Evolutionary conservation across 352 stramenopile genomes (phyloP).

Genomic region (Saprolegnia diclina): DNA sequence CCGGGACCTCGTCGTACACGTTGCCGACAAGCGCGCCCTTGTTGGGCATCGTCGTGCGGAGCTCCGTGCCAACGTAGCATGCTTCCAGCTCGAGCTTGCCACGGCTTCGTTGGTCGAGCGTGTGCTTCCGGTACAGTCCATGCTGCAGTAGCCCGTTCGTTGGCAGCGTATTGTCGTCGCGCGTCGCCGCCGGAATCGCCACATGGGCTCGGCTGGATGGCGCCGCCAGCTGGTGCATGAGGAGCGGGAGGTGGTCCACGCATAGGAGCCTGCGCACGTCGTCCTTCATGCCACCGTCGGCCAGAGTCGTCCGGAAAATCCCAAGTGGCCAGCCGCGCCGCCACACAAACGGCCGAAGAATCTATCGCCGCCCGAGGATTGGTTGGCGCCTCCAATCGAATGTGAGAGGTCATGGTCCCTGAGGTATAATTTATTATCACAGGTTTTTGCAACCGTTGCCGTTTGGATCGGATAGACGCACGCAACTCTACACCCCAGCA

Average conservation of each 20-base stretch:
- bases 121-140: neutral
- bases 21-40: slow-evolving; percentile 21
- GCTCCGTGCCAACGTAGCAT: slow-evolving; percentile 22
- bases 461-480: neutral
- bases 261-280: slow-evolving; percentile 2
- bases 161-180: neutral
- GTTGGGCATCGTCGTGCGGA: slow-evolving; percentile 9
- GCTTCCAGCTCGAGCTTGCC: slow-evolving; percentile 22
- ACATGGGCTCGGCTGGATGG: neutral
- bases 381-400: neutral
- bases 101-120: neutral
- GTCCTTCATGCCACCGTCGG: slow-evolving; percentile 13
- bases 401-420: neutral
- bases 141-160: neutral
- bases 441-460: neutral
- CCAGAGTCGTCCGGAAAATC: neutral
- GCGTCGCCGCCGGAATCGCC: neutral
- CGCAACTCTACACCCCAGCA: neutral
- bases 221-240: slow-evolving; percentile 17
- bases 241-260: slow-evolving; percentile 25
- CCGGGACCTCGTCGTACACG: slow-evolving; percentile 22
- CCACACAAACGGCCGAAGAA: slow-evolving; percentile 20
- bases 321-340: slow-evolving; percentile 1
- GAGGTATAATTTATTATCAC: slow-evolving; percentile 11
- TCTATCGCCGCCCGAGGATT: slow-evolving; percentile 1